Evolutionary conservation across 257 asterid species (phyloP), one percentile per base, ranked within the genome.

Genomic region (Solanum megistacrolobum): DNA sequence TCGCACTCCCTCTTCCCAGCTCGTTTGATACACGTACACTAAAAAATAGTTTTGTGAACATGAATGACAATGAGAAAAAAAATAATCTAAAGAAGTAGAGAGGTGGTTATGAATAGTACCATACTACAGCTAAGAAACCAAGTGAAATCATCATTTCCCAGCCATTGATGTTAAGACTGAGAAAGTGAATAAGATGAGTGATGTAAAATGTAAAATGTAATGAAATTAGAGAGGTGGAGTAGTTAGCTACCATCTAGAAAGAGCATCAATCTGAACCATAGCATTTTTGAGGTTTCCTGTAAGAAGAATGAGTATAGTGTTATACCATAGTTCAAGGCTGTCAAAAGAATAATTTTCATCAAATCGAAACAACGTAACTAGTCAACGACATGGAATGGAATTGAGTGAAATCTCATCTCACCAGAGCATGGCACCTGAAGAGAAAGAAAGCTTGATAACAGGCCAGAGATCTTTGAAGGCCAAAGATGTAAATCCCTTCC

Each of bases 361-460:
- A 32, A 16, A 71, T 71, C 12, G 32, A 3, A 32, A 71, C 27
- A 55, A 55, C 1, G 0, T 20, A 52, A 52, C n/a, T 52, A 52
- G 62, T 16, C 62, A 48, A 48, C 58, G 58, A 58, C 11, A 58
- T 20, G 29, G 13, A 60, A 60, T 62, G 7, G 27, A 6, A 76
- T 13, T 1, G 25, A 27, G 21, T 79, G 41, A 62, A 27, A 55
- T 55, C 5, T 88, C 78, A 55, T 55, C 65, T 88, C 78, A 94
- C 97, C 98, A 96, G 12, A 96, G 78, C 98, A 96, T 96, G 9
- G 92, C 94, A 85, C 98, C 98, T 4, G 98, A 93, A 8, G 98
- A 92, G 21, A 94, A 87, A 18, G 98, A 96, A 69, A 96, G 98
- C 92, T 90, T 94, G 91, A 94, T 69, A 0, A 94, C 92, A 0